Percentiles rank a stretch among this genome's conserved stretches.
Evolutionary conservation across 139 green algal genomes (phyloP).

Genomic region (Penium margaritaceum): DNA sequence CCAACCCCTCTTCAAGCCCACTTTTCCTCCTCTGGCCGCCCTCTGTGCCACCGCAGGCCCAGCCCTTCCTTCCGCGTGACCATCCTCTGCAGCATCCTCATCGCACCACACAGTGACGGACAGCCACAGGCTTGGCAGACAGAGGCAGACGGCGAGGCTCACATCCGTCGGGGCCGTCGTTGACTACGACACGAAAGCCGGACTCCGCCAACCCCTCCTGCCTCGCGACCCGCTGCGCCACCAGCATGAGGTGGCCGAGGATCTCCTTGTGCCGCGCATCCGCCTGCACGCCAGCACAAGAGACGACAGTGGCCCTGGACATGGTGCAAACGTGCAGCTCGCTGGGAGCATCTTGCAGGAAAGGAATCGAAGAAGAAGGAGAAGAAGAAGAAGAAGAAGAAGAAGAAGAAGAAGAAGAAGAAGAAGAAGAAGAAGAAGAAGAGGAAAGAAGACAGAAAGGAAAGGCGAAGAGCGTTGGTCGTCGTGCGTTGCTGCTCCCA

Average conservation of each 20-base stretch:
- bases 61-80: background rate
- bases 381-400: background rate
- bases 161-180: conserved; percentile 41
- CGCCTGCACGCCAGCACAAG: no score
- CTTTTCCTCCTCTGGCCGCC: background rate
- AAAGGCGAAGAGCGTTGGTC: no score
- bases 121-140: background rate
- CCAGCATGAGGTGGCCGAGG: conserved; percentile 34
- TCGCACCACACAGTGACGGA: background rate
- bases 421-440: background rate
- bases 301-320: no score
- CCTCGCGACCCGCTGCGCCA: conserved; percentile 19
- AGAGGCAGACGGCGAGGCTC: background rate
- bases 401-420: conserved; percentile 1
- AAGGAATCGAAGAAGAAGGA: background rate
- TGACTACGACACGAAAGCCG: conserved; percentile 41
- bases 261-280: conserved; percentile 39
- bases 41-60: background rate
- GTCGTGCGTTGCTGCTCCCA: no score
- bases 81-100: background rate
- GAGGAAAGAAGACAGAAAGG: no score
- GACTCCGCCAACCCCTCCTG: conserved; percentile 22
- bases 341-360: no score
- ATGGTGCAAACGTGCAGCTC: no score
- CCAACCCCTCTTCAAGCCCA: background rate